Evolutionary conservation across 148 eudicot genomes (phyloP).

Genomic region (Silene conica): DNA sequence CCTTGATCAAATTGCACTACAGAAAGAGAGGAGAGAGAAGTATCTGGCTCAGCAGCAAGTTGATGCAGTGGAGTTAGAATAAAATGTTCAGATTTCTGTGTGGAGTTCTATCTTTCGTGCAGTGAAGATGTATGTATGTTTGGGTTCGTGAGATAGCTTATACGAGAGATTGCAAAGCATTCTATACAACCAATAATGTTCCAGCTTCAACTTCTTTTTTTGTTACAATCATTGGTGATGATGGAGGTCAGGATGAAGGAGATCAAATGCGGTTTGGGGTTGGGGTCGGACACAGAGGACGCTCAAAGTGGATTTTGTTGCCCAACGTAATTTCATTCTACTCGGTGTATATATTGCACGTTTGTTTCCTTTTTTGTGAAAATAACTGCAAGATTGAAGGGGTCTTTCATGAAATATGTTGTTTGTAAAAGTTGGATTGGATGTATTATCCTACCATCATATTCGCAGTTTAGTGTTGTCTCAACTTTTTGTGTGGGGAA

Average conservation of each 20-base stretch:
- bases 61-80: slow-evolving; percentile 57
- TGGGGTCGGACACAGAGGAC: neutral
- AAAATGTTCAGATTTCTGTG: slow-evolving; percentile 16
- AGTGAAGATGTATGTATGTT: neutral
- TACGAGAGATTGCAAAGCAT: slow-evolving; percentile 1
- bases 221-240: slow-evolving; percentile 1
- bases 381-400: slow-evolving; percentile 13
- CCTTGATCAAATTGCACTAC: slow-evolving; percentile 12
- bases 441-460: neutral
- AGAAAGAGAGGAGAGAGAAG: slow-evolving; percentile 86
- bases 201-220: slow-evolving; percentile 9
- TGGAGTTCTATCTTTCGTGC: slow-evolving; percentile 22
- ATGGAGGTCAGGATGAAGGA: slow-evolving; percentile 1
- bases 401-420: neutral
- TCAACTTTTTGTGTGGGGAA: neutral
- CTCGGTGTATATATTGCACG: slow-evolving; percentile 22
- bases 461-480: neutral
- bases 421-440: slow-evolving; percentile 3
- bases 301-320: neutral
- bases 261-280: neutral
- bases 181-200: slow-evolving; percentile 21
- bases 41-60: slow-evolving; percentile 81
- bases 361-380: slow-evolving; percentile 18
- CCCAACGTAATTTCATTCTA: neutral
- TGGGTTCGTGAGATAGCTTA: neutral